Evolutionary conservation across 2,329 filamentous ascomycete genomes (phyloP).

Genomic region (Clarireedia homoeocarpa): DNA sequence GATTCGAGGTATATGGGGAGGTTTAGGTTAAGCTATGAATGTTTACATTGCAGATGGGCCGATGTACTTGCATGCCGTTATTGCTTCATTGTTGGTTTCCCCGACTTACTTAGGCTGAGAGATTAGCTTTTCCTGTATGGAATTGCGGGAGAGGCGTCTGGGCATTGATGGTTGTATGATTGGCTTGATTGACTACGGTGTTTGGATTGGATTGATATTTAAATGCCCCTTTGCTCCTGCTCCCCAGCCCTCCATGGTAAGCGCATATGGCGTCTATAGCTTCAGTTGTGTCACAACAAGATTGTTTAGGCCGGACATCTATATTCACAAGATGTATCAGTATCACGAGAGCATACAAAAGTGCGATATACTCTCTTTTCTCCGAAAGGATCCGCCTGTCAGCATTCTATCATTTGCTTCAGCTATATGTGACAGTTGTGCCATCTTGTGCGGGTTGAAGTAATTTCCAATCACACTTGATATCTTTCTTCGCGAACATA

Average conservation of each 20-base stretch:
- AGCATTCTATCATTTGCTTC: constrained; percentile 2
- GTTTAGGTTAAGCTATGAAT: constrained; percentile 40
- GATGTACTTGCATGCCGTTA: not conserved
- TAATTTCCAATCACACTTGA: constrained; percentile 79
- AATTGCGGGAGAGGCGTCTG: not conserved
- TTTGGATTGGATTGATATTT: not conserved
- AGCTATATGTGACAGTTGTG: constrained; percentile 26
- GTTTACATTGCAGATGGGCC: not conserved
- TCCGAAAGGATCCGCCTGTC: not conserved
- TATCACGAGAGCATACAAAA: not conserved
- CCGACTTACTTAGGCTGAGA: too few species aligned
- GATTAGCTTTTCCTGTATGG: not conserved
- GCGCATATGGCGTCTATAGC: not conserved
- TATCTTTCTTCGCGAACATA: constrained; percentile 63
- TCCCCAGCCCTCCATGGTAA: not conserved
- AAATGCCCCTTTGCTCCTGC: not conserved
- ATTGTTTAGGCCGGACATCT: not conserved
- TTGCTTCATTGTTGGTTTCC: too few species aligned
- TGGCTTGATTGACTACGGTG: not conserved
- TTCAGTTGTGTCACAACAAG: not conserved
- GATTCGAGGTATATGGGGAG: constrained; percentile 72
- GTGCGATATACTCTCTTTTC: not conserved
- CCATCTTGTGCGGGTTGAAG: constrained; percentile 76
- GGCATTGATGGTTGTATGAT: not conserved
- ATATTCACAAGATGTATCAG: not conserved